A percentile compares a stretch with the other conserved stretches of the same genome.
Conservation (phyloP, 805 yeast genomes). For the Metahyphopichia silvanorum region DNA sequence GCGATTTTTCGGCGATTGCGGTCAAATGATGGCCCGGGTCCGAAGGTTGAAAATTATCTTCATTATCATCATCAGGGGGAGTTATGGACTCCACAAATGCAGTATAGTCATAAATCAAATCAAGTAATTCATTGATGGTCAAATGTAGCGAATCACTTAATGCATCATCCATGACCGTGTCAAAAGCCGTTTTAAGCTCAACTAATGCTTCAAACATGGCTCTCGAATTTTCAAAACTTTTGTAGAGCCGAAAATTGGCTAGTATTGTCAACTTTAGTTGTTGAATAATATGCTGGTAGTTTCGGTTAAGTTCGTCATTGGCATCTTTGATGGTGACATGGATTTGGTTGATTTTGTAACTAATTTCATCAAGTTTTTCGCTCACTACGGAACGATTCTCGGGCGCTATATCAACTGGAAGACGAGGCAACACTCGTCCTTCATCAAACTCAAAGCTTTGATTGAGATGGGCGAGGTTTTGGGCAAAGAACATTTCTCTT, state of each 20-base stretch:
- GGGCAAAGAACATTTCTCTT: background rate
- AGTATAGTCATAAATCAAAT: conserved; percentile 10
- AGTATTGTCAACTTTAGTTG: conserved; percentile 8
- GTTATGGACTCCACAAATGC: conserved; percentile 1
- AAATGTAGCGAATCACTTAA: conserved; percentile 4
- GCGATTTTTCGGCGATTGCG: background rate
- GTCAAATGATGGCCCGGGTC: no score
- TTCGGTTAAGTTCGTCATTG: conserved; percentile 4
- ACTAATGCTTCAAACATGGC: conserved; percentile 11
- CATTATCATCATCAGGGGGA: background rate
- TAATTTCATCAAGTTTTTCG: conserved; percentile 3
- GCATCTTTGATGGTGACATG: conserved; percentile 3
- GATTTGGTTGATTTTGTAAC: conserved; percentile 2
- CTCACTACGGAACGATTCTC: background rate
- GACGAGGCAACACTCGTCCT: background rate
- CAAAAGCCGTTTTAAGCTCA: conserved; percentile 6
- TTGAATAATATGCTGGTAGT: conserved; percentile 5
- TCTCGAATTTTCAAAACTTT: conserved; percentile 11
- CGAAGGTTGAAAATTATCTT: background rate
- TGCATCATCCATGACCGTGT: conserved; percentile 4
- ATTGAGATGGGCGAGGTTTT: background rate
- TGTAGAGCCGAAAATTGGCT: conserved; percentile 5
- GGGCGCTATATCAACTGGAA: background rate
- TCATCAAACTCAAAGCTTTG: background rate
- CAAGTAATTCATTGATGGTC: conserved; percentile 8